Evolutionary conservation across 202 grass and related monocot genomes (phyloP), one percentile per base, ranked within the genome.

Genomic region (Eragrostis tef): DNA sequence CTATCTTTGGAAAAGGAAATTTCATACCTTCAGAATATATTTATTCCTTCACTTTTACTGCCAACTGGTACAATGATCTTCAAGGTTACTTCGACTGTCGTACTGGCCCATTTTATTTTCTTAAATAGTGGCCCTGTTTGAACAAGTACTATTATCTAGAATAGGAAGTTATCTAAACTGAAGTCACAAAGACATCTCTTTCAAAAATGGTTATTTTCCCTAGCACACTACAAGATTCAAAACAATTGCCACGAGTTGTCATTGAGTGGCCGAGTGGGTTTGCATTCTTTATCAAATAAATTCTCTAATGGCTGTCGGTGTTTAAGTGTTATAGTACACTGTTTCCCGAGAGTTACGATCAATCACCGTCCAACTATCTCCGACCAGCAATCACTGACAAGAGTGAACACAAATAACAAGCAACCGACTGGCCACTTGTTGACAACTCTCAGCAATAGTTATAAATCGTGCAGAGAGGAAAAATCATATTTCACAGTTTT

Each of bases 1-100:
- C 13, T 50, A 0, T 79, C 19, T 17, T 49, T 42, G 43, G n/a
- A 27, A 44, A 50, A 52, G 20, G 6, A 71, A 64, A 44, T 85
- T 17, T 1, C 22, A 57, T 31, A 75, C 39, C 22, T 76, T 68
- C 14, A 41, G 53, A 53, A 79, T 24, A 1, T 83, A 49, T 67
- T 26, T 83, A 21, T 68, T 31, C 70, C 24, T 16, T 31, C 11
- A 11, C 3, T 47, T 58, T 45, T 27, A 13, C 46, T 83, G 6
- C 20, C 34, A 80, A 47, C 11, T 7, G 1, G 76, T 53, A n/a
- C 10, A 15, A 11, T 24, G 7, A 7, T 12, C 41, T 29, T 44
- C 6, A 20, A 16, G 19, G 45, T 19, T 34, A 61, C 42, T 9
- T 73, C 41, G n/a, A 56, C 1, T 52, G 27, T 7, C 24, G 1